Base-by-base conservation (phyloP, 805 yeast genomes). In the Cyberlindnera nakhonratchasimensis region DNA sequence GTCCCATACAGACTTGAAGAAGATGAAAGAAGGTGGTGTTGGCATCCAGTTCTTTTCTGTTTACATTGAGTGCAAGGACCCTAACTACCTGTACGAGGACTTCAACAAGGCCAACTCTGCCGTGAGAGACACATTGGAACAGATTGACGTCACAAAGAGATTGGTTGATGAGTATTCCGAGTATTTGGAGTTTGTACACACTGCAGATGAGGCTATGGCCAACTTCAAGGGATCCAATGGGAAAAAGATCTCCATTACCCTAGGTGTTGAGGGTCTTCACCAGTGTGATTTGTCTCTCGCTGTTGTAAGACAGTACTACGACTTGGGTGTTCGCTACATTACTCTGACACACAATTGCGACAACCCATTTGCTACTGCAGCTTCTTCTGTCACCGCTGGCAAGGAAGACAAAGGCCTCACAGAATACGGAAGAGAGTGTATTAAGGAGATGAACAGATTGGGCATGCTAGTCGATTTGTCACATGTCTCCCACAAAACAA, bases 221-320 rank as follows among this genome's bases (percentile, higher is more conserved):
- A 62, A 55, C 26, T 74, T 64, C 46, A 45, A 53, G 9, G 45
- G 55, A 2, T 43, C 54, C 6, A 14, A 23, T 8, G 36, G 36
- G 9, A 19, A 55, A 5, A 66, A 69, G 46, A 66, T 75, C 26
- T 71, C 78, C 1, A 61, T 74, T 30, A 67, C 78, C 5, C 43
- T 76, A 46, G 81, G 80, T 13, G 70, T 74, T 17, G 80, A 76
- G 55, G 80, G 80, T 5, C 57, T 75, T 70, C 80, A 75, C 53
- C 79, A 74, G 55, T 66, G 68, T 18, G 81, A 74, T 48, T 50
- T 68, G 2, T 72, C 79, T 2, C 50, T 75, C 13, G 78, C 69
- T 13, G 75, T 72, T 14, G 58, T 75, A 22, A 63, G 81, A 50
- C 71, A 66, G 50, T 75, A 70, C 51, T 69, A 55, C 48, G 75